Conservation (phyloP, 2,329 filamentous ascomycete genomes). For the Alternaria atra region DNA sequence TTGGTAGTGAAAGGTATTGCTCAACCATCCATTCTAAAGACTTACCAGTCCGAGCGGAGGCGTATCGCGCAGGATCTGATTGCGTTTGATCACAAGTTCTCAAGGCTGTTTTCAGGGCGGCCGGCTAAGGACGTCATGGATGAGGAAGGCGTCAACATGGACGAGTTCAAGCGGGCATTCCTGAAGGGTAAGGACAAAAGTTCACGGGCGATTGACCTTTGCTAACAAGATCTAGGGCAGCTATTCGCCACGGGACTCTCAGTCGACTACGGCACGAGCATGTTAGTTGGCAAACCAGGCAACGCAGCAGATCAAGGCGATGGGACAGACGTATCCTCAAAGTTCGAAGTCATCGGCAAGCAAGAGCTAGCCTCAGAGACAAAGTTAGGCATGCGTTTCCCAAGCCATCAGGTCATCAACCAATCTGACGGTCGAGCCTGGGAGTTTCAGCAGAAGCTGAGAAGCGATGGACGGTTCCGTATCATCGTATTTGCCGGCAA, state of each 20-base stretch:
- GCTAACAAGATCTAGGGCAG: constrained; percentile 52
- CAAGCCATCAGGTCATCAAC: constrained; percentile 67
- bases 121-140: constrained; percentile 69
- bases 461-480: constrained; percentile 66
- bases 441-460: constrained; percentile 66
- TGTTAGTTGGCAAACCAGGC: constrained; percentile 64
- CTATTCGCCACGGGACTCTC: constrained; percentile 66
- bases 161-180: constrained; percentile 69
- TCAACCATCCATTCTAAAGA: constrained; percentile 57
- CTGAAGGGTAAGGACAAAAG: constrained; percentile 50
- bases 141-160: constrained; percentile 68
- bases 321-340: constrained; percentile 54
- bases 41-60: constrained; percentile 64
- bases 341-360: constrained; percentile 43
- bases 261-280: constrained; percentile 67
- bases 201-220: no score
- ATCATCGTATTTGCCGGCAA: constrained; percentile 71
- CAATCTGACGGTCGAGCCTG: constrained; percentile 65
- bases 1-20: constrained; percentile 57
- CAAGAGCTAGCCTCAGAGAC: constrained; percentile 57
- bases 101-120: constrained; percentile 56
- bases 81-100: constrained; percentile 60
- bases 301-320: constrained; percentile 57
- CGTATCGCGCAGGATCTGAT: constrained; percentile 73
- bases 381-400: constrained; percentile 66